A percentile compares a stretch with the other conserved stretches of the same genome.
phyloP scores from a whole-genome alignment of 768 basidiomycete species.

The Austroboletus eburneus region DNA sequence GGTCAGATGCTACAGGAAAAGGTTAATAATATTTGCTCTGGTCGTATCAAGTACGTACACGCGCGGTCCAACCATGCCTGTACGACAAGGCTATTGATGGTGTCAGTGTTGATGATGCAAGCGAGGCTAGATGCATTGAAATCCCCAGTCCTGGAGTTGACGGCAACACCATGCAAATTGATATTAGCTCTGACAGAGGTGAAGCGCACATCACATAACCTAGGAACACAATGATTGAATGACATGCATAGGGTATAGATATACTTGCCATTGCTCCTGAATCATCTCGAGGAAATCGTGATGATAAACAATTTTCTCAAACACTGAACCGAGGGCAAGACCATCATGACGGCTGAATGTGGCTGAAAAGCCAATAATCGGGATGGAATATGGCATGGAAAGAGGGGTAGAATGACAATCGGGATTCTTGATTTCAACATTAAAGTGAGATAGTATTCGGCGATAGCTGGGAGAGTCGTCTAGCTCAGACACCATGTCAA shows the following conservation, averaged over 20 bases:
- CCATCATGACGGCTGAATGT: conserved; percentile 94
- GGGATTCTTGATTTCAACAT: conserved; percentile 57
- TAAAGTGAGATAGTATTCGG: conserved; percentile 78
- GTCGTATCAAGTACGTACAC: conserved; percentile 40
- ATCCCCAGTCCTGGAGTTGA: conserved; percentile 71
- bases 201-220: conserved; percentile 86
- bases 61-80: conserved; percentile 85
- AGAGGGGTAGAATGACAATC: conserved; percentile 40
- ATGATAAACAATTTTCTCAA: conserved; percentile 90
- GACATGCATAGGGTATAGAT: background rate
- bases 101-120: conserved; percentile 74
- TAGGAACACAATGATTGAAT: conserved; percentile 15
- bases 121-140: conserved; percentile 78
- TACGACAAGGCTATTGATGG: conserved; percentile 74
- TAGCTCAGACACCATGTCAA: background rate
- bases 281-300: conserved; percentile 91
- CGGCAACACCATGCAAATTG: conserved; percentile 59
- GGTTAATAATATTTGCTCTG: conserved; percentile 4
- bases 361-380: conserved; percentile 92
- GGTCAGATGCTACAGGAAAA: conserved; percentile 36
- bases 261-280: conserved; percentile 73
- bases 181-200: conserved; percentile 77
- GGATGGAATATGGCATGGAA: conserved; percentile 48
- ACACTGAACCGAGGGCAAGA: conserved; percentile 82
- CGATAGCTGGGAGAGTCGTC: conserved; percentile 55